phyloP scores from a whole-genome alignment of 23 red algal species.

The Agarophyton chilense region DNA sequence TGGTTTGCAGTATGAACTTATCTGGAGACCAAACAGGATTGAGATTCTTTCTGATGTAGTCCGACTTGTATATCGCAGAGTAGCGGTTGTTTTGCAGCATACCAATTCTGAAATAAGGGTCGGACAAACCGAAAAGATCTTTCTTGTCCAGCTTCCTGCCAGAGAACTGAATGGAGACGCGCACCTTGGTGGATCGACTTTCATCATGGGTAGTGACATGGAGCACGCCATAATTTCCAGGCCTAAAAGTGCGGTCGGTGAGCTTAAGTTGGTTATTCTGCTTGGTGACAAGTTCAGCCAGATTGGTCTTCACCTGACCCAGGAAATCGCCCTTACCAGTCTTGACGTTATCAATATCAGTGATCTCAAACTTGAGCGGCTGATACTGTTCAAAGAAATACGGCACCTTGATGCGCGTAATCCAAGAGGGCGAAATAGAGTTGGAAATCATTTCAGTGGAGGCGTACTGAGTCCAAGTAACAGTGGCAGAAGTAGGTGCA shows the following conservation, averaged over 20 bases:
- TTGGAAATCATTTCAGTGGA: conserved; percentile 56
- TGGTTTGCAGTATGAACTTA: conserved; percentile 23
- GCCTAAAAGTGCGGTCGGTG: not conserved
- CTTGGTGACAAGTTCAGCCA: conserved; percentile 56
- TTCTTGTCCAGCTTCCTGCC: conserved; percentile 63
- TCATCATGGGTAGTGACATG: conserved; percentile 52
- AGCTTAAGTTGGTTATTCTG: conserved; percentile 23
- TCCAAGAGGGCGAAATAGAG: conserved; percentile 31
- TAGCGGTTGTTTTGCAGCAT: not conserved
- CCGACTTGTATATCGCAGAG: conserved; percentile 32
- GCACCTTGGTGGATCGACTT: conserved; percentile 6
- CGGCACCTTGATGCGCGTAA: conserved; percentile 31
- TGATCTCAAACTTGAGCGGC: conserved; percentile 33
- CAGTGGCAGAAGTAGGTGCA: not conserved
- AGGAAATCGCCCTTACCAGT: conserved; percentile 31
- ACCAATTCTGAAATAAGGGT: conserved; percentile 58
- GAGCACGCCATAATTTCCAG: conserved; percentile 45
- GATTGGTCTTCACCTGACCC: conserved; percentile 1
- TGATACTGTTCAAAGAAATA: conserved; percentile 70
- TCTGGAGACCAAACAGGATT: conserved; percentile 52
- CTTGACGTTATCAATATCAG: conserved; percentile 56
- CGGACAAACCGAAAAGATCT: conserved; percentile 71
- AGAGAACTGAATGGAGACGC: conserved; percentile 20
- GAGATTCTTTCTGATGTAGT: conserved; percentile 26
- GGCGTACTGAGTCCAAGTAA: conserved; percentile 30